phyloP scores from a whole-genome alignment of 2,329 filamentous ascomycete species.

The Pyricularia grisea region DNA sequence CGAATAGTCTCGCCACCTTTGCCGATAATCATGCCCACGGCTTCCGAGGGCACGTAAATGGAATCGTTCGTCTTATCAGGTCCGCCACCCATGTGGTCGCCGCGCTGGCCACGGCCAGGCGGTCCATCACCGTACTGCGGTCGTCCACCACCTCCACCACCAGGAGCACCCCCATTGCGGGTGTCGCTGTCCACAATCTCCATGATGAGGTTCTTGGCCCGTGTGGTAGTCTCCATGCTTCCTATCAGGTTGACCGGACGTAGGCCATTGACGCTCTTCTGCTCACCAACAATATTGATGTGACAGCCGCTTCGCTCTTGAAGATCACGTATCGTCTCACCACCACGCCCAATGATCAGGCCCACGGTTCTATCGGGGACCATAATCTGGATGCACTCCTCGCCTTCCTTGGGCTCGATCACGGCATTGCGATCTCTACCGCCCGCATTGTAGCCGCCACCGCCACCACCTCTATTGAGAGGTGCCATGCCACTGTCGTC shows the following conservation, averaged over 20 bases:
- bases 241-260: constrained; percentile 88
- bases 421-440: constrained; percentile 21
- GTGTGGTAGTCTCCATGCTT: constrained; percentile 60
- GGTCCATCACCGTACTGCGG: constrained; percentile 20
- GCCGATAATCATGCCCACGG: constrained; percentile 93
- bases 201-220: constrained; percentile 80
- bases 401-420: constrained; percentile 60
- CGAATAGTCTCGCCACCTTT: constrained; percentile 92
- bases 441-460: constrained; percentile 27
- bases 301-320: constrained; percentile 91
- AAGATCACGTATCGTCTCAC: constrained; percentile 85
- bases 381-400: constrained; percentile 87
- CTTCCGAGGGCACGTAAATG: constrained; percentile 80
- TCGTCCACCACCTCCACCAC: constrained; percentile 19
- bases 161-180: constrained; percentile 37
- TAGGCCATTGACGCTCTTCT: constrained; percentile 83
- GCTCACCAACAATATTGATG: constrained; percentile 89
- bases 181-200: constrained; percentile 92
- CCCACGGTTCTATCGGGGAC: constrained; percentile 89
- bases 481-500: constrained; percentile 65
- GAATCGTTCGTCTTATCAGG: constrained; percentile 70
- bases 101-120: constrained; percentile 7
- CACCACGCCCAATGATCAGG: constrained; percentile 86
- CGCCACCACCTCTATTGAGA: constrained; percentile 33
- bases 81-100: constrained; percentile 27